Conservation (phyloP, 768 basidiomycete species). For the Leccinum subtestaceum region DNA sequence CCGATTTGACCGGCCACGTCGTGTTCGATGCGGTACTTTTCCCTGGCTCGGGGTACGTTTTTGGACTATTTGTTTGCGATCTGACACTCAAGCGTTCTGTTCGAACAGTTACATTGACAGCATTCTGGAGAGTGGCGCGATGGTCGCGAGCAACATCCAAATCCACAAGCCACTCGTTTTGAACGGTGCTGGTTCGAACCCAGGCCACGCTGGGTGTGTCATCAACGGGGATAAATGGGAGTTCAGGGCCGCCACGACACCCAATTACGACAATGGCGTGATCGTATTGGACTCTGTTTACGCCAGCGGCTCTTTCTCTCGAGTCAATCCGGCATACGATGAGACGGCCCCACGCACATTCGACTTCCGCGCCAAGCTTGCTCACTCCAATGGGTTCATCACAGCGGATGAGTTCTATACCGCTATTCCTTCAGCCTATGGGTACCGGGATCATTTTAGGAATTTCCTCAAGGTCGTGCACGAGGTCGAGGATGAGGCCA, state of each 20-base stretch:
- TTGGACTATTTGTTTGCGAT: slow-evolving; percentile 15
- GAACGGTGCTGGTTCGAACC: slow-evolving; percentile 11
- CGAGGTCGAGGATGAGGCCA: slow-evolving; percentile 26
- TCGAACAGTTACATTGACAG: slow-evolving; percentile 25
- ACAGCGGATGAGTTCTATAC: slow-evolving; percentile 21
- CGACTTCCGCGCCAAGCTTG: slow-evolving; percentile 23
- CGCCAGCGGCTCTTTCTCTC: slow-evolving; percentile 29
- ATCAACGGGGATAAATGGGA: slow-evolving; percentile 30
- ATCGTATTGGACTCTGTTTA: slow-evolving; percentile 31
- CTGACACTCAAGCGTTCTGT: background rate
- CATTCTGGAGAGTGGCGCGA: slow-evolving; percentile 34
- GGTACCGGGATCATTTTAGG: slow-evolving; percentile 25
- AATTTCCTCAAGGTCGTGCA: slow-evolving; percentile 30
- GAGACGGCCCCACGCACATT: slow-evolving; percentile 20
- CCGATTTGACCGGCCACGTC: slow-evolving; percentile 43
- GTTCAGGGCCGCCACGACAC: slow-evolving; percentile 27
- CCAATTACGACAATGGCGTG: slow-evolving; percentile 20
- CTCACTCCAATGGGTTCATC: slow-evolving; percentile 16
- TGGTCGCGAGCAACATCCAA: slow-evolving; percentile 25
- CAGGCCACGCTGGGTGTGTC: slow-evolving; percentile 26
- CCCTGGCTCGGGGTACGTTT: slow-evolving; percentile 40
- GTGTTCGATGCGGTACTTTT: slow-evolving; percentile 45
- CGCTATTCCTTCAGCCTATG: slow-evolving; percentile 18
- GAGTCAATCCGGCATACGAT: slow-evolving; percentile 26
- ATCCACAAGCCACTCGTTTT: slow-evolving; percentile 33